These are phyloP conservation scores for Heliamphora pulchella DNA, from an alignment of 179 eudicot genomes.

Conservation along the genomic window DNA sequence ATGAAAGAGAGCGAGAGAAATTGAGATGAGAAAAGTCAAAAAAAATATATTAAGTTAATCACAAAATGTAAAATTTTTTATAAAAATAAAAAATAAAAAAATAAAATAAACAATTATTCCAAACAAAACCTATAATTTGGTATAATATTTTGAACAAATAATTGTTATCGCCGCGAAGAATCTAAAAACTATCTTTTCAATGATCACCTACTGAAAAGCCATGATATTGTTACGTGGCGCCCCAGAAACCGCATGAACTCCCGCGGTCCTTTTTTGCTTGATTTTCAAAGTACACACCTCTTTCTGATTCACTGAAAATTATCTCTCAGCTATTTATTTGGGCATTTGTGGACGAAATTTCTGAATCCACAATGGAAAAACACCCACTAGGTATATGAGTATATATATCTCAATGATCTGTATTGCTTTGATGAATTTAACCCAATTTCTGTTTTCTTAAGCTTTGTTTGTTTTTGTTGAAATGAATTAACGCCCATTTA, in stretches of 20 bases:
- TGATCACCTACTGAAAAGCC: not conserved
- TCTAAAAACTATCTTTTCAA: no score
- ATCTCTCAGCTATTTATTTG: constrained; percentile 7
- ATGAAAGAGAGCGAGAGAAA: no score
- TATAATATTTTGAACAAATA: no score
- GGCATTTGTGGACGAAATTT: not conserved
- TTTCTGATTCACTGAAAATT: not conserved
- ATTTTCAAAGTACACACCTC: no score
- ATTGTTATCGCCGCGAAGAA: no score
- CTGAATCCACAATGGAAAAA: constrained; percentile 13
- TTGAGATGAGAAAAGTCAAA: no score
- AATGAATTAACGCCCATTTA: not conserved
- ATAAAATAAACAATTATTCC: no score
- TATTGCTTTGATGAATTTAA: not conserved
- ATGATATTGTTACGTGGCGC: not conserved
- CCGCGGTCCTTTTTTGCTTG: not conserved
- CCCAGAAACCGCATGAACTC: not conserved
- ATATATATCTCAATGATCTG: not conserved
- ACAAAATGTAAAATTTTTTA: no score
- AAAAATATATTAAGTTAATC: no score
- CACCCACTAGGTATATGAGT: constrained; percentile 11
- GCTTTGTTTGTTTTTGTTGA: not conserved
- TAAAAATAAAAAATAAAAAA: no score
- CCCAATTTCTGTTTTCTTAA: not conserved
- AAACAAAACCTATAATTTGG: no score